phyloP scores from a whole-genome alignment of 306 rosid genomes.

The Alnus glutinosa region DNA sequence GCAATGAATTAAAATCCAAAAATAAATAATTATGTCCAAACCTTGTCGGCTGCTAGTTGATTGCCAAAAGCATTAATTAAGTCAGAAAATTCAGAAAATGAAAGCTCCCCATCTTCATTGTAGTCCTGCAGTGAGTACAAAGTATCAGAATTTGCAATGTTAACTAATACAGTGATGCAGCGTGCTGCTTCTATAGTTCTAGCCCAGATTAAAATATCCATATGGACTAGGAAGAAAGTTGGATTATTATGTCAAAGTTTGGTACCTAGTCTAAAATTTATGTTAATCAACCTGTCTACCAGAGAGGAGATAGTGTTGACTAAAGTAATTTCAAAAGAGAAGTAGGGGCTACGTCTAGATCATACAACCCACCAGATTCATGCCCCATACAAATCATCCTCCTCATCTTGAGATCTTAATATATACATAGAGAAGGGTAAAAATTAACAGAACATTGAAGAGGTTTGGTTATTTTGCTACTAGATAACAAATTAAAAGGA shows the following conservation, averaged over 20 bases:
- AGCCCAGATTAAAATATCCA: background rate
- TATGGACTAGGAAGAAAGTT: background rate
- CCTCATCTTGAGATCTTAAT: no score
- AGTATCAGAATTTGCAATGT: slow-evolving; percentile 23
- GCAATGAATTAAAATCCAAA: slow-evolving; percentile 2
- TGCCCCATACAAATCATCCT: no score
- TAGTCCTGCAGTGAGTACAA: slow-evolving; percentile 63
- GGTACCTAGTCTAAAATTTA: background rate
- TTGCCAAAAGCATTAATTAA: slow-evolving; percentile 91
- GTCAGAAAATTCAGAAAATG: slow-evolving; percentile 77
- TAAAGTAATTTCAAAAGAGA: no score
- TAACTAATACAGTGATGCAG: slow-evolving; percentile 1
- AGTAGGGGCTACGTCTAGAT: no score
- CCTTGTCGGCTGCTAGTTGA: slow-evolving; percentile 76
- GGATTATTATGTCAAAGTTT: background rate
- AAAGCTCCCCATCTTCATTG: slow-evolving; percentile 87
- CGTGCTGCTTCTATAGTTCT: background rate
- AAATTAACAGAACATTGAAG: no score
- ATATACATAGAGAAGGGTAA: no score
- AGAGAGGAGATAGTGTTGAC: no score
- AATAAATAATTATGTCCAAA: slow-evolving; percentile 30
- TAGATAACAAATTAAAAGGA: no score
- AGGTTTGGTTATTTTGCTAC: no score
- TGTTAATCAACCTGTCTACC: background rate
- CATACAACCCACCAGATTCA: no score